Evolutionary conservation across 352 stramenopile species (phyloP).

Genomic region (Aphanomyces invadans): DNA sequence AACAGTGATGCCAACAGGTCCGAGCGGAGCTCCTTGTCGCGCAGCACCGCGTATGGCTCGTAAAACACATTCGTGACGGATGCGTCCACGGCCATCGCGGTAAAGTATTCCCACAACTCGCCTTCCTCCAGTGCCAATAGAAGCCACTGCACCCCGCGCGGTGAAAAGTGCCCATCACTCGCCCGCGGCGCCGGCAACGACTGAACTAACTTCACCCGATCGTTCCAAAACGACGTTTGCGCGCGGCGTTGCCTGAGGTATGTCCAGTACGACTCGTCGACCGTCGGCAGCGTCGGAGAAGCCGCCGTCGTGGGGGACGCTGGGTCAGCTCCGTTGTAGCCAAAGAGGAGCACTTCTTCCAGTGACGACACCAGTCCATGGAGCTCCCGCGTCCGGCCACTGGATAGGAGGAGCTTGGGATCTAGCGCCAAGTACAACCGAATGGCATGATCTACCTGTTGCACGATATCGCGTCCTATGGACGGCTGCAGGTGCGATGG

Average conservation of each 20-base stretch:
- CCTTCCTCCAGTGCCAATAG: slow-evolving; percentile 17
- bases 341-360: slow-evolving; percentile 23
- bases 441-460: neutral
- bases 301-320: too few species aligned
- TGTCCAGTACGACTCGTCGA: neutral
- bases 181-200: neutral
- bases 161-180: slow-evolving; percentile 5
- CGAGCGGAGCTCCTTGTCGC: neutral
- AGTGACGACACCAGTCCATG: slow-evolving; percentile 13
- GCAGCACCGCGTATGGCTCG: slow-evolving; percentile 14
- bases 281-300: neutral
- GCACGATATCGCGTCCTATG: neutral
- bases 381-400: neutral
- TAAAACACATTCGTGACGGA: slow-evolving; percentile 11
- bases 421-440: neutral
- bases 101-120: slow-evolving; percentile 22
- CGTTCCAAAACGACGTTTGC: slow-evolving; percentile 19
- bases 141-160: slow-evolving; percentile 17
- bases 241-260: slow-evolving; percentile 7
- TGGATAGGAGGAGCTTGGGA: neutral
- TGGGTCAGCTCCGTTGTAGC: neutral
- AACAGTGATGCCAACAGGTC: slow-evolving; percentile 7
- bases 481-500: neutral
- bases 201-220: neutral
- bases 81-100: slow-evolving; percentile 2